Evolutionary conservation across 805 yeast genomes (phyloP).

Genomic region (Metschnikowia drakensbergensis): DNA sequence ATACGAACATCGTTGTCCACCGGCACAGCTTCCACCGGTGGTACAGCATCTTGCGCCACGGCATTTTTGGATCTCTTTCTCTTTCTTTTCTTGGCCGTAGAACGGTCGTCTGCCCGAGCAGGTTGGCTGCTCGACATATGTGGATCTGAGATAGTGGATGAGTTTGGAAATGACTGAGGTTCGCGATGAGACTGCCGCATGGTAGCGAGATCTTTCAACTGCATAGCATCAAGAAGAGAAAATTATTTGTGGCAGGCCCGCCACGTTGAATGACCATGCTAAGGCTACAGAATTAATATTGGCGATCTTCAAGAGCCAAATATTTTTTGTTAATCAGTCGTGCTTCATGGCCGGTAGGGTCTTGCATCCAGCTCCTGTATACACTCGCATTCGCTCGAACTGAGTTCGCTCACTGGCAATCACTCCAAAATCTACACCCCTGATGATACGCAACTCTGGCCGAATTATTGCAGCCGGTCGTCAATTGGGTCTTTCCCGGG

Average conservation of each 20-base stretch:
- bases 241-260: no score
- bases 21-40: constrained; percentile 1
- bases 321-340: neutral
- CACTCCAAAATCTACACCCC: neutral
- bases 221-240: neutral
- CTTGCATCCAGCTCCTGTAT: constrained; percentile 1
- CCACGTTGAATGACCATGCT: no score
- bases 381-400: neutral
- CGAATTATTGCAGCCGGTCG: neutral
- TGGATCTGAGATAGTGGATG: neutral
- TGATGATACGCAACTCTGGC: constrained; percentile 1
- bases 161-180: neutral
- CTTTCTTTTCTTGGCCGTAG: constrained; percentile 15
- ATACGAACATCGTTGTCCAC: constrained; percentile 13
- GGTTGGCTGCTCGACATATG: constrained; percentile 9
- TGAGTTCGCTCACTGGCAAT: neutral
- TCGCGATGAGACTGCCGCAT: constrained; percentile 1
- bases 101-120: constrained; percentile 6
- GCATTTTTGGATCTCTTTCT: constrained; percentile 22
- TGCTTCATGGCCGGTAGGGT: neutral
- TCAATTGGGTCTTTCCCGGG: neutral
- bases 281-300: no score
- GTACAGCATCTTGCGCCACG: constrained; percentile 3
- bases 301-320: no score
- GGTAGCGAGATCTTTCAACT: neutral